A percentile compares a stretch with the other conserved stretches of the same genome.
phyloP scores from a whole-genome alignment of 805 yeast genomes.

The Ogataea neopini region DNA sequence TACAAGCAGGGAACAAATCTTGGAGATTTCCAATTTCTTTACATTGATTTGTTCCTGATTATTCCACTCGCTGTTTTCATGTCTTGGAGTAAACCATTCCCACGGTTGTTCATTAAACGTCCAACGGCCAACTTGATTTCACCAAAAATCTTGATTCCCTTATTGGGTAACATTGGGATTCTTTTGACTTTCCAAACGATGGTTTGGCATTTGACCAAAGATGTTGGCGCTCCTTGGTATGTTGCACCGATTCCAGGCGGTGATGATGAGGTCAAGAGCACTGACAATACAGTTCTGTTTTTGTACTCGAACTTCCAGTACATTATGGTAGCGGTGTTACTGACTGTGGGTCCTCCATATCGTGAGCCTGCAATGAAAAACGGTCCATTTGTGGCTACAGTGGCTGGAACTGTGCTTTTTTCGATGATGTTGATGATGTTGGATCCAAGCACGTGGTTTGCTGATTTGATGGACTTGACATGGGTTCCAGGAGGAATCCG shows the following conservation, averaged over 20 bases:
- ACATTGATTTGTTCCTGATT: constrained; percentile 88
- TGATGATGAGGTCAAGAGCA: constrained; percentile 75
- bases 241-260: constrained; percentile 78
- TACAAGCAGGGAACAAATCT: constrained; percentile 88
- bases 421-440: constrained; percentile 58
- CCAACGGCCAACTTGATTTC: constrained; percentile 95
- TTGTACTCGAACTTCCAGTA: constrained; percentile 85
- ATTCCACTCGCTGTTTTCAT: constrained; percentile 93
- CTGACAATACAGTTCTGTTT: constrained; percentile 89
- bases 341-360: constrained; percentile 93
- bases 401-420: constrained; percentile 47
- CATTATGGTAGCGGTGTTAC: constrained; percentile 76
- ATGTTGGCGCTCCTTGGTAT: constrained; percentile 69
- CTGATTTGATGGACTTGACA: constrained; percentile 76
- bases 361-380: constrained; percentile 72
- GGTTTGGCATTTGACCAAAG: constrained; percentile 58
- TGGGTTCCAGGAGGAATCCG: constrained; percentile 53
- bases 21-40: constrained; percentile 95
- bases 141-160: constrained; percentile 80
- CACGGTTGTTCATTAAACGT: constrained; percentile 59
- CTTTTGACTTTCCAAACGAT: constrained; percentile 63
- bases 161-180: constrained; percentile 73
- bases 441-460: constrained; percentile 54
- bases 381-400: constrained; percentile 67
- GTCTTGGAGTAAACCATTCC: constrained; percentile 94